A percentile compares a stretch with the other conserved stretches of the same genome.
These are phyloP conservation scores for Microglena sp. DNA, from an alignment of 139 green algal species.

Conservation along the genomic window DNA sequence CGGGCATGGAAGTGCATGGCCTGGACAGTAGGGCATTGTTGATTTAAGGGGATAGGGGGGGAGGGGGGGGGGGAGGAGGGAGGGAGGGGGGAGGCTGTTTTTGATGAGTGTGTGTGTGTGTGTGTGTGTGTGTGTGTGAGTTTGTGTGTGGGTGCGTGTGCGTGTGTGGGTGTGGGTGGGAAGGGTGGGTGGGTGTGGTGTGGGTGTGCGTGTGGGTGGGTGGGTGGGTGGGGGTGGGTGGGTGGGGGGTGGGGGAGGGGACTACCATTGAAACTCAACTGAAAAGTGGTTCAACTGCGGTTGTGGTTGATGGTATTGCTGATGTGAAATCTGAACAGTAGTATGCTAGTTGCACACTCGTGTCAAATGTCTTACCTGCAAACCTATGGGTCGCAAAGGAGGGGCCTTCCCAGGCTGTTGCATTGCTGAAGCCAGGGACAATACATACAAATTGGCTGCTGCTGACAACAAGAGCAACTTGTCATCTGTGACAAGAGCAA, in stretches of 20 bases:
- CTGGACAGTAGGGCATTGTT: too few species aligned
- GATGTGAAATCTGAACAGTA: background rate
- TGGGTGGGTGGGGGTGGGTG: background rate
- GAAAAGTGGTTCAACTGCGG: background rate
- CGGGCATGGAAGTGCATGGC: too few species aligned
- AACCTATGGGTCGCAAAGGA: background rate
- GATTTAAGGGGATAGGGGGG: too few species aligned
- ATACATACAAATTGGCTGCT: background rate
- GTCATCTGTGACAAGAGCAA: constrained; percentile 1
- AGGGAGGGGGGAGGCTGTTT: too few species aligned
- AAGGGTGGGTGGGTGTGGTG: too few species aligned
- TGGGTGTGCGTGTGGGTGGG: too few species aligned
- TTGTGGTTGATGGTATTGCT: background rate
- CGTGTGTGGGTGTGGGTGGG: too few species aligned
- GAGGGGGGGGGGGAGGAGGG: too few species aligned
- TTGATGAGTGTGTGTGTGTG: too few species aligned
- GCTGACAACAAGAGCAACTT: background rate
- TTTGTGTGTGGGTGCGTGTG: too few species aligned
- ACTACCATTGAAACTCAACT: background rate
- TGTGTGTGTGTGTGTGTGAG: too few species aligned
- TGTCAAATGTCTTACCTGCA: constrained; percentile 5
- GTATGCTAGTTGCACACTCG: background rate
- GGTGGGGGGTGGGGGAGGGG: background rate
- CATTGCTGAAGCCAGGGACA: background rate
- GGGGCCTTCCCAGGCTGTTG: background rate